Evolutionary conservation across 306 rosid species (phyloP).

Genomic region (Herpetospermum pedunculosum): DNA sequence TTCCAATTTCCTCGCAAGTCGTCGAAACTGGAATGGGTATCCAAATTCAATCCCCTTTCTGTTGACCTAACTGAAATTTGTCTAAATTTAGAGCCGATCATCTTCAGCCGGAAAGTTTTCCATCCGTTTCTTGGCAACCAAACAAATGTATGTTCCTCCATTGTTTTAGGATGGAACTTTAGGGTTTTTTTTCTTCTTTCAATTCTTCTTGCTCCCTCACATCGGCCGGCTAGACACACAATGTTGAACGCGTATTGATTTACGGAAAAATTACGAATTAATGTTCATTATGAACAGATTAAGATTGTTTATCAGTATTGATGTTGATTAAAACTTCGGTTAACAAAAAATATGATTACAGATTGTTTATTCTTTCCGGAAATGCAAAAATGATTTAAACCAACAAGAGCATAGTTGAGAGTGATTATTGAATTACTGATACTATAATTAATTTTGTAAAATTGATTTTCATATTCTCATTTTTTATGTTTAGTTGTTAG

Average conservation of each 20-base stretch:
- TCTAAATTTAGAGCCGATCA: not conserved
- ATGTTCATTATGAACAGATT: too few relatives aligned
- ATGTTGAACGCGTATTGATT: not conserved
- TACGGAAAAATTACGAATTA: not conserved
- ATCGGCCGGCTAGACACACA: too few relatives aligned
- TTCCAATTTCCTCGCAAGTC: not conserved
- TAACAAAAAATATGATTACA: too few relatives aligned
- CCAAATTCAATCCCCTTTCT: not conserved
- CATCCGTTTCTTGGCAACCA: not conserved
- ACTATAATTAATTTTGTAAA: too few relatives aligned
- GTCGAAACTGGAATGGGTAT: constrained; percentile 5
- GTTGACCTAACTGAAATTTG: constrained; percentile 1
- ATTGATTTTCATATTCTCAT: too few relatives aligned
- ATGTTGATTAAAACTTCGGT: too few relatives aligned
- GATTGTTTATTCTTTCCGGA: too few relatives aligned
- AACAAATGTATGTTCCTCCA: not conserved
- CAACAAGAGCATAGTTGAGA: too few relatives aligned
- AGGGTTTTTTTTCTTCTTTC: not conserved
- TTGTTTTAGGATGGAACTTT: not conserved
- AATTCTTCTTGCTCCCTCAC: not conserved
- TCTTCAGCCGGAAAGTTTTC: not conserved
- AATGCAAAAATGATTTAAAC: too few relatives aligned
- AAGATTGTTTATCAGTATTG: too few relatives aligned
- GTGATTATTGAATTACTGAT: too few relatives aligned
- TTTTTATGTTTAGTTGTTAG: too few relatives aligned